phyloP scores from a whole-genome alignment of 1,139 yeast genomes.

The Insectozyma bohioensis region DNA sequence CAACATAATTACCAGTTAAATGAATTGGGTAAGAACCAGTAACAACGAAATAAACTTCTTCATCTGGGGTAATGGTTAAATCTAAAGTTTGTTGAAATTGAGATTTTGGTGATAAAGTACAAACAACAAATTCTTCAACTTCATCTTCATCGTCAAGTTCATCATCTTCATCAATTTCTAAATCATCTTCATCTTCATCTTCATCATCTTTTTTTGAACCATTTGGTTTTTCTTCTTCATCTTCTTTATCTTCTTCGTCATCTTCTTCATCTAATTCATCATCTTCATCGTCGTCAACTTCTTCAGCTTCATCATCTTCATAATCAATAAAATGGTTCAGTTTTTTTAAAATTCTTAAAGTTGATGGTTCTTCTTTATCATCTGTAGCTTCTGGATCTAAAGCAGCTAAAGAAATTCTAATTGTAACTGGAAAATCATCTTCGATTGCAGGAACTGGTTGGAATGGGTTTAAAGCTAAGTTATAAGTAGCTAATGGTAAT shows the following conservation, averaged over 20 bases:
- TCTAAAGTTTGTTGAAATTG: slow-evolving; percentile 91
- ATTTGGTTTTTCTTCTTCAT: slow-evolving; percentile 25
- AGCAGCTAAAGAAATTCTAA: slow-evolving; percentile 93
- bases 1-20: slow-evolving; percentile 91
- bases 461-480: slow-evolving; percentile 82
- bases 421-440: slow-evolving; percentile 82
- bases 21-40: slow-evolving; percentile 95
- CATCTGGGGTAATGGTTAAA: slow-evolving; percentile 87
- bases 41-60: slow-evolving; percentile 90
- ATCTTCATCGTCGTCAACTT: slow-evolving; percentile 50
- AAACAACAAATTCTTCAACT: slow-evolving; percentile 74
- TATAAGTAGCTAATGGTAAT: slow-evolving; percentile 83
- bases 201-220: slow-evolving; percentile 37
- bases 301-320: slow-evolving; percentile 40
- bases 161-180: slow-evolving; percentile 60
- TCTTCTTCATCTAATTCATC: slow-evolving; percentile 54
- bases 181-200: slow-evolving; percentile 51
- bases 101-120: slow-evolving; percentile 84
- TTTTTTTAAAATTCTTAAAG: slow-evolving; percentile 83
- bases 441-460: slow-evolving; percentile 84
- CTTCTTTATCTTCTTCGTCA: slow-evolving; percentile 44
- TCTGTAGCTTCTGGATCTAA: slow-evolving; percentile 83
- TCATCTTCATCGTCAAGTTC: slow-evolving; percentile 53
- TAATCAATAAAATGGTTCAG: slow-evolving; percentile 52
- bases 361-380: slow-evolving; percentile 82